phyloP scores from a whole-genome alignment of 306 rosid genomes.

The Vigna hirtella region DNA sequence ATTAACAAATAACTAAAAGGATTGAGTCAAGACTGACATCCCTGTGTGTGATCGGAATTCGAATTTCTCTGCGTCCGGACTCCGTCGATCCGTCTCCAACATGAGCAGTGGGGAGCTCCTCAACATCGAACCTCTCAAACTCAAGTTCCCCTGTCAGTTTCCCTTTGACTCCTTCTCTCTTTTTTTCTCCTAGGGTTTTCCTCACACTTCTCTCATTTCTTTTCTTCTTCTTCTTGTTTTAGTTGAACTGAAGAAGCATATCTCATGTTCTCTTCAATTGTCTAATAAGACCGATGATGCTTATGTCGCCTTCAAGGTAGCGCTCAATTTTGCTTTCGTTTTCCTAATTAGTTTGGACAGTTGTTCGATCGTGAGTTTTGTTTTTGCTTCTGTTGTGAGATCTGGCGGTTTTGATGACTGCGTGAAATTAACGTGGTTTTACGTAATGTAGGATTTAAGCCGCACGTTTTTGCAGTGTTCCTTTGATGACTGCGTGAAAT shows the following conservation, averaged over 20 bases:
- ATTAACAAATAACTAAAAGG: no score
- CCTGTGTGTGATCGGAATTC: constrained; percentile 17
- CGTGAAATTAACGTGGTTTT: background rate
- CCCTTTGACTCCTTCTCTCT: constrained; percentile 41
- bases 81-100: constrained; percentile 44
- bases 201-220: constrained; percentile 1
- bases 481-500: background rate
- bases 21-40: no score
- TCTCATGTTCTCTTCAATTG: constrained; percentile 91
- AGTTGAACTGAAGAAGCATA: constrained; percentile 99
- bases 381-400: constrained; percentile 21
- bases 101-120: constrained; percentile 95
- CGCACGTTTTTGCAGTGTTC: background rate
- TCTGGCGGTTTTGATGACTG: constrained; percentile 35
- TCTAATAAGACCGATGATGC: constrained; percentile 92
- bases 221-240: background rate
- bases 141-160: constrained; percentile 82
- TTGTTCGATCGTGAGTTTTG: background rate
- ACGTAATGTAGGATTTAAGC: constrained; percentile 21
- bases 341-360: background rate
- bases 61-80: constrained; percentile 48
- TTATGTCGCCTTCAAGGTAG: constrained; percentile 93
- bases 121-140: constrained; percentile 89
- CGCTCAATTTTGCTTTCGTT: background rate
- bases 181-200: constrained; percentile 41